Evolutionary conservation across 1,284 basidiomycete genomes (phyloP).

Genomic region (Phellinidium pouzarii): DNA sequence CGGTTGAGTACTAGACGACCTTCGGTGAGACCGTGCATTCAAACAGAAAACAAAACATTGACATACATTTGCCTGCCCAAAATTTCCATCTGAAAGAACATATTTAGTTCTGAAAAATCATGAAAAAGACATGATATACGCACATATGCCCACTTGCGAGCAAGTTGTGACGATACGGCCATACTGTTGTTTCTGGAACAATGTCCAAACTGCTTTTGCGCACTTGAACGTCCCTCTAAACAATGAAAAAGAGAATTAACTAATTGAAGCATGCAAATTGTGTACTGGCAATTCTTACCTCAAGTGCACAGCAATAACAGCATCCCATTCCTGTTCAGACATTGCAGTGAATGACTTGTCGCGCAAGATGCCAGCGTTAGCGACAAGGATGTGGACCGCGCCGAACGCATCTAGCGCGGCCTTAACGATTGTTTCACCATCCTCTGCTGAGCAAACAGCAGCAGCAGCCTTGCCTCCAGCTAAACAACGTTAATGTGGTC

Average conservation of each 20-base stretch:
- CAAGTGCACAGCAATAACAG: constrained; percentile 85
- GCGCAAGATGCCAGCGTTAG: constrained; percentile 92
- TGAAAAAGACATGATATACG: constrained; percentile 28
- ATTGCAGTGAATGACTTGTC: constrained; percentile 90
- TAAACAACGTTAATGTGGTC: constrained; percentile 24
- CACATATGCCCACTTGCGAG: constrained; percentile 89
- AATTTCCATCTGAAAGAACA: constrained; percentile 71
- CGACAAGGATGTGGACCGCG: constrained; percentile 81
- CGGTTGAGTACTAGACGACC: constrained; percentile 69
- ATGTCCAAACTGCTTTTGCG: constrained; percentile 92
- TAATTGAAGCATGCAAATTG: not conserved
- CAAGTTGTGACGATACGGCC: constrained; percentile 94
- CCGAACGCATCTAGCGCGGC: constrained; percentile 86
- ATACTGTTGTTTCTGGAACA: constrained; percentile 96
- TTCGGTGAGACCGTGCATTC: not conserved
- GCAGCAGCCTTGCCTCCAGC: constrained; percentile 87
- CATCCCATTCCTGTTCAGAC: constrained; percentile 92
- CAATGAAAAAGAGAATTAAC: not conserved
- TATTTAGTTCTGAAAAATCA: constrained; percentile 11
- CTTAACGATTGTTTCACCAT: constrained; percentile 89
- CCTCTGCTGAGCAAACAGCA: constrained; percentile 84
- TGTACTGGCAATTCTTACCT: constrained; percentile 33
- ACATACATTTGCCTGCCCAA: constrained; percentile 81
- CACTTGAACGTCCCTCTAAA: constrained; percentile 41
- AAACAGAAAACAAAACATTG: not conserved